Percentiles rank a stretch among this genome's conserved stretches.
Evolutionary conservation across 441 rosid species (phyloP).

Genomic region (Croton laevigatus): DNA sequence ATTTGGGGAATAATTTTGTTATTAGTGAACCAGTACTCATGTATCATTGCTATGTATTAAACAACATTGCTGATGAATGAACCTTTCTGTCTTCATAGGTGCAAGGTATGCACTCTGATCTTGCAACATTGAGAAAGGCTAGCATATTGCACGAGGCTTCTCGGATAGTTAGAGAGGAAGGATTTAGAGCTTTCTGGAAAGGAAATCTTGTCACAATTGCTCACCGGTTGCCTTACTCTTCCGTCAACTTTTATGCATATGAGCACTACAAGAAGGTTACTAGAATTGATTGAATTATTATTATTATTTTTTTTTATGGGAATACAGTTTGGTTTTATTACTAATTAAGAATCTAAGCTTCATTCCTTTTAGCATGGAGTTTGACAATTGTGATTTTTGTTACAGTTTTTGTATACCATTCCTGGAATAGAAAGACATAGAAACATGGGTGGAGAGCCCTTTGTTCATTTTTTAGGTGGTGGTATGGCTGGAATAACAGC

Average conservation of each 20-base stretch:
- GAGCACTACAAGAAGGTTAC: constrained; percentile 78
- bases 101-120: constrained; percentile 92
- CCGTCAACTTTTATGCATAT: constrained; percentile 81
- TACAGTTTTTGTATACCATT: constrained; percentile 58
- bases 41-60: constrained; percentile 10
- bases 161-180: constrained; percentile 80
- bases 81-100: constrained; percentile 38
- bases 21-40: background rate
- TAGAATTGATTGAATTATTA: constrained; percentile 1
- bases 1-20: too few species aligned
- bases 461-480: constrained; percentile 78
- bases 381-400: constrained; percentile 20
- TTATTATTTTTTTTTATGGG: background rate
- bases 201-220: constrained; percentile 92
- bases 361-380: constrained; percentile 6
- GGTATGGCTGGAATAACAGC: constrained; percentile 97
- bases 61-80: background rate
- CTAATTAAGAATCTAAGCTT: background rate
- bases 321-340: background rate
- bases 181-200: constrained; percentile 87
- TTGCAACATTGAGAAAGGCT: constrained; percentile 59
- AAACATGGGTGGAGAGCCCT: constrained; percentile 52
- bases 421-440: constrained; percentile 51
- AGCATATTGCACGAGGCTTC: constrained; percentile 90
- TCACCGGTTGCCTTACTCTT: constrained; percentile 85